Conservation (phyloP, 1,139 yeast genomes). For the Sugiyamaella neomexicana region DNA sequence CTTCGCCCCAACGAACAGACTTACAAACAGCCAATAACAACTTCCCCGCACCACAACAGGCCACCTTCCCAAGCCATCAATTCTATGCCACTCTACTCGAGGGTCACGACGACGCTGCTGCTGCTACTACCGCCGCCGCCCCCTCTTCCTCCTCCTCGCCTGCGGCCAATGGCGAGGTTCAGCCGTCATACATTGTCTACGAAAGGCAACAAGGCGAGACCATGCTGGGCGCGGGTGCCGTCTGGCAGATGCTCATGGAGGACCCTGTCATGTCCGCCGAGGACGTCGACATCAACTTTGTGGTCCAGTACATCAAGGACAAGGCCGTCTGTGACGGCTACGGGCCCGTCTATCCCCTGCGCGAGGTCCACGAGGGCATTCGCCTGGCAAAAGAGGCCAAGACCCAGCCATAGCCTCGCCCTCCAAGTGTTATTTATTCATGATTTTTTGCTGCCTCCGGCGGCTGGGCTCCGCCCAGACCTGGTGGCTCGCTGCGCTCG, state of each 20-base stretch:
- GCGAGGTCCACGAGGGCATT: conserved; percentile 31
- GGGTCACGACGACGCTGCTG: conserved; percentile 24
- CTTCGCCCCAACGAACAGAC: conserved; percentile 11
- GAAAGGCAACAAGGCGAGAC: conserved; percentile 36
- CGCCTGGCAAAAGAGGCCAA: conserved; percentile 22
- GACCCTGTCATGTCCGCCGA: conserved; percentile 46
- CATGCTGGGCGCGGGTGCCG: conserved; percentile 70
- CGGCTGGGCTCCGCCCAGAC: no score
- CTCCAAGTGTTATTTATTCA: no score
- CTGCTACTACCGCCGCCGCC: not conserved
- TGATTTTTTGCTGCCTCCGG: no score
- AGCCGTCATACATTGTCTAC: conserved; percentile 35
- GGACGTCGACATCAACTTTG: conserved; percentile 53
- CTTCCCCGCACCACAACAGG: conserved; percentile 15
- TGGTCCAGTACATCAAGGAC: conserved; percentile 63
- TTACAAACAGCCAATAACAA: not conserved
- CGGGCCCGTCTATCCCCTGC: conserved; percentile 68
- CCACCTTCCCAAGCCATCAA: conserved; percentile 31
- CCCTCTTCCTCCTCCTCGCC: no score
- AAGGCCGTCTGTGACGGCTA: conserved; percentile 74
- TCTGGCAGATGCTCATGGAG: conserved; percentile 64
- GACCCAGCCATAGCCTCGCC: not conserved
- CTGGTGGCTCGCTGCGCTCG: no score
- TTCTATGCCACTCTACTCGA: conserved; percentile 30
- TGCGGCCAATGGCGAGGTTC: conserved; percentile 14